Percentiles rank a stretch among this genome's conserved stretches.
Conservation (phyloP, 495 filamentous ascomycete species). For the Xylaria longipes region DNA sequence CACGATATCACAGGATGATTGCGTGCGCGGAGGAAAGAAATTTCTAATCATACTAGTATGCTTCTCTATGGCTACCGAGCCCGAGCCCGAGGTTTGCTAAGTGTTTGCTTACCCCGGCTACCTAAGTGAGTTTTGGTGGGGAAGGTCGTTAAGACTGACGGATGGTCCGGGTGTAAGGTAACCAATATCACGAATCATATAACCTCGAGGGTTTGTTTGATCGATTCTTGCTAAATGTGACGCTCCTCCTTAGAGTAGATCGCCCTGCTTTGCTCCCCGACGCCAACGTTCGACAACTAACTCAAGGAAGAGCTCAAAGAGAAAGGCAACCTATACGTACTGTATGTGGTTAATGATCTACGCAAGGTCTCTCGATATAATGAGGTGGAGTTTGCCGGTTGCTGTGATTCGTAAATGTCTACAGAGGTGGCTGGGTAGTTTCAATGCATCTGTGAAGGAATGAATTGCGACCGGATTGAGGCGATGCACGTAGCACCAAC, state of each 20-base stretch:
- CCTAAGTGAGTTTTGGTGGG: slow-evolving; percentile 9
- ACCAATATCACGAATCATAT: slow-evolving; percentile 13
- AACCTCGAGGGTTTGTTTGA: slow-evolving; percentile 10
- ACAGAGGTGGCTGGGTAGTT: slow-evolving; percentile 13
- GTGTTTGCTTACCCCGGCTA: slow-evolving; percentile 21
- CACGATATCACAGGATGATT: slow-evolving; percentile 20
- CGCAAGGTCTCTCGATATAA: slow-evolving; percentile 18
- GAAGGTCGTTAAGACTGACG: slow-evolving; percentile 11
- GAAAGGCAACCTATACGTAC: neutral
- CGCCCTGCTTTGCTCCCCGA: neutral
- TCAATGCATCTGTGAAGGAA: slow-evolving; percentile 15
- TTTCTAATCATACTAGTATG: neutral
- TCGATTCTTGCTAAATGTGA: slow-evolving; percentile 22
- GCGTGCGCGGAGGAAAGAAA: slow-evolving; percentile 14
- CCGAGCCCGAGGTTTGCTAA: slow-evolving; percentile 15
- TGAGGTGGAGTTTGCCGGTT: slow-evolving; percentile 7
- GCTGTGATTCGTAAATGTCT: slow-evolving; percentile 16
- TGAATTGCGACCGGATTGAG: slow-evolving; percentile 22
- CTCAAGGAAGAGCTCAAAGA: neutral
- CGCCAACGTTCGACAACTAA: slow-evolving; percentile 7
- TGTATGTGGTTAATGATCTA: slow-evolving; percentile 19
- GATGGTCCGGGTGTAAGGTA: slow-evolving; percentile 8
- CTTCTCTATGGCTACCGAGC: neutral
- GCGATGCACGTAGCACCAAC: slow-evolving; percentile 23
- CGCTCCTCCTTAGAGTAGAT: neutral